Conservation (phyloP, 2,329 filamentous ascomycete genomes). For the Neofusicoccum cordaticola region DNA sequence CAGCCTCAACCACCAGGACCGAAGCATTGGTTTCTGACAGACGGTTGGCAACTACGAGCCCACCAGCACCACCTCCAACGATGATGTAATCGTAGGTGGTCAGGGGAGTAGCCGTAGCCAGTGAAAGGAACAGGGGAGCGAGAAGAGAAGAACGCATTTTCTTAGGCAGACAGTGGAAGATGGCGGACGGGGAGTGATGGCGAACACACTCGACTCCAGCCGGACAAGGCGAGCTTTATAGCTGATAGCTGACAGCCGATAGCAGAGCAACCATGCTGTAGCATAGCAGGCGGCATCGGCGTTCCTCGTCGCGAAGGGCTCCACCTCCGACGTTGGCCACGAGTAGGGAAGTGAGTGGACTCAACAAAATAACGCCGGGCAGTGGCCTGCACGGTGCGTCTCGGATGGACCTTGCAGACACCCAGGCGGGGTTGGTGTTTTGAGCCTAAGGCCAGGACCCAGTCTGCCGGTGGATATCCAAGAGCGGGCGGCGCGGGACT, state of each 20-base stretch:
- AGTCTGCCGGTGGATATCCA: background rate
- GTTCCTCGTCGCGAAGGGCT: background rate
- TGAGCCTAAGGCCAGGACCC: background rate
- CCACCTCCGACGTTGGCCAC: background rate
- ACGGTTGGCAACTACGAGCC: constrained; percentile 50
- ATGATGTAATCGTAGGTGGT: constrained; percentile 30
- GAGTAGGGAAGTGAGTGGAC: background rate
- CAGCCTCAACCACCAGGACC: constrained; percentile 31
- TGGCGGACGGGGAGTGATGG: background rate
- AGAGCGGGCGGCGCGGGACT: background rate
- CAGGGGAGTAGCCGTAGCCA: background rate
- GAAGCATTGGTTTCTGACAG: constrained; percentile 51
- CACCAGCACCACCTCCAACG: constrained; percentile 44
- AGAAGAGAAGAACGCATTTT: background rate
- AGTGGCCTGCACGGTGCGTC: background rate
- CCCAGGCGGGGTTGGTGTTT: background rate
- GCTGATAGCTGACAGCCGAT: too few relatives aligned
- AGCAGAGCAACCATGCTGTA: background rate
- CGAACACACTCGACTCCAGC: background rate
- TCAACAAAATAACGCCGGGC: background rate
- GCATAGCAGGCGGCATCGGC: background rate
- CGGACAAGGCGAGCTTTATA: background rate
- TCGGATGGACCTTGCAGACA: background rate
- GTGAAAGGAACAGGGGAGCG: background rate
- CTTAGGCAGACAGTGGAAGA: background rate